Evolutionary conservation across 306 rosid species (phyloP).

Genomic region (Dryas alaskensis): DNA sequence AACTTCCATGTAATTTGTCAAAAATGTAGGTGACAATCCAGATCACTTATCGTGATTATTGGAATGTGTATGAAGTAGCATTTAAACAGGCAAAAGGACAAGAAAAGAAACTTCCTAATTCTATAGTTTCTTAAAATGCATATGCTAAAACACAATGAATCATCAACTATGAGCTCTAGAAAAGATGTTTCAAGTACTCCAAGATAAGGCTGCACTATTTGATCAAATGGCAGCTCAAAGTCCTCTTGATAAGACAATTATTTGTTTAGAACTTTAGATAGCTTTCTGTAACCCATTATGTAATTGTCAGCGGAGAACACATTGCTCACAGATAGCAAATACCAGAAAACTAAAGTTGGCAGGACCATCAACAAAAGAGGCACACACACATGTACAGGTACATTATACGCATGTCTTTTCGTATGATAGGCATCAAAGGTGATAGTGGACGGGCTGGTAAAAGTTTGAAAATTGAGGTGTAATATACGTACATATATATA

Average conservation of each 20-base stretch:
- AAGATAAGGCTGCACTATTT: slow-evolving; percentile 4
- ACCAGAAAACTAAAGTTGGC: slow-evolving; percentile 15
- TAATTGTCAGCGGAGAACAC: slow-evolving; percentile 24
- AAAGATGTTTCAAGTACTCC: background rate
- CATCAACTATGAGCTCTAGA: slow-evolving; percentile 1
- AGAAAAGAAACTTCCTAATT: background rate
- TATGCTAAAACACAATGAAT: background rate
- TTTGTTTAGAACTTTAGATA: background rate
- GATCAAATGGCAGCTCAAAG: slow-evolving; percentile 23
- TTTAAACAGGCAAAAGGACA: background rate
- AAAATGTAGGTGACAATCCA: background rate
- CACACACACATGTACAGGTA: too few species aligned
- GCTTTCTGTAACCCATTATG: background rate
- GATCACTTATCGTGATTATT: background rate
- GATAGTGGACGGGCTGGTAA: too few species aligned
- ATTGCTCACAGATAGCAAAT: slow-evolving; percentile 30
- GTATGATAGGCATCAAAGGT: too few species aligned
- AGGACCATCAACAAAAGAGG: slow-evolving; percentile 8
- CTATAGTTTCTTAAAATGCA: background rate
- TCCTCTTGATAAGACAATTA: slow-evolving; percentile 22
- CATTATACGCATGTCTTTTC: too few species aligned
- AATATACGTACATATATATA: too few species aligned
- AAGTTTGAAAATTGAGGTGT: too few species aligned
- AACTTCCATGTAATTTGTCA: background rate
- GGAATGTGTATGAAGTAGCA: background rate